Evolutionary conservation across 306 rosid genomes (phyloP), one percentile per base, ranked within the genome.

Genomic region (Citrullus colocynthis): DNA sequence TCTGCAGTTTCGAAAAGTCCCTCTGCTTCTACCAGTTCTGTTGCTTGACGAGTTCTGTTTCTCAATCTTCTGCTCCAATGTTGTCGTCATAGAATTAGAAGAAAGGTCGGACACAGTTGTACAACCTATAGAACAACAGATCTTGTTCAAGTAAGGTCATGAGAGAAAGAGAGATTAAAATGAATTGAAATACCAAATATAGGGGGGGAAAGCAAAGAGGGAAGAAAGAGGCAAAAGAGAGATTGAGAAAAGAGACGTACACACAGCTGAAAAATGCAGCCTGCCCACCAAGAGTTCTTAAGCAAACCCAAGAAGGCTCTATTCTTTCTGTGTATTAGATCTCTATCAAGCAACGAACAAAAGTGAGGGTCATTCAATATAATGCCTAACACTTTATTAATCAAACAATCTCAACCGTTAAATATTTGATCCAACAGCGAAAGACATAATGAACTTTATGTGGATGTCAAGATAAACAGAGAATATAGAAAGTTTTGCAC

Each of bases 11-110:
- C 21, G 82, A 7, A 62, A 39, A 59, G 36, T 39, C 59, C 73
- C 76, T n/a, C 60, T 63, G 69, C 66, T 75, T 79, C 81, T 65
- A n/a, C 60, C 36, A 54, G 84, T 52, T 61, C 78, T 78, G 45
- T 75, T 77, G 3, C 77, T 82, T 0, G 78, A 82, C 42, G 78
- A 83, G 72, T 81, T 83, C 16, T 56, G 84, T 44, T 44, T 86
- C 60, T 60, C 74, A 63, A 81, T 20, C 45, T 28, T 83, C n/a
- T 55, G 78, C 49, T 80, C 81, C 34, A 28, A 15, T 17, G 24
- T 34, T 10, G 62, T 34, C 63, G 63, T 54, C 78, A 74, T 74
- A 30, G 72, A 56, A 65, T n/a, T 56, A 51, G 36, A 37, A 49
- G 80, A 58, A 78, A 56, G 75, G 44, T 59, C 80, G 9, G 65